Conservation (phyloP, 1,284 basidiomycete species). For the Polyporus tsugae region DNA sequence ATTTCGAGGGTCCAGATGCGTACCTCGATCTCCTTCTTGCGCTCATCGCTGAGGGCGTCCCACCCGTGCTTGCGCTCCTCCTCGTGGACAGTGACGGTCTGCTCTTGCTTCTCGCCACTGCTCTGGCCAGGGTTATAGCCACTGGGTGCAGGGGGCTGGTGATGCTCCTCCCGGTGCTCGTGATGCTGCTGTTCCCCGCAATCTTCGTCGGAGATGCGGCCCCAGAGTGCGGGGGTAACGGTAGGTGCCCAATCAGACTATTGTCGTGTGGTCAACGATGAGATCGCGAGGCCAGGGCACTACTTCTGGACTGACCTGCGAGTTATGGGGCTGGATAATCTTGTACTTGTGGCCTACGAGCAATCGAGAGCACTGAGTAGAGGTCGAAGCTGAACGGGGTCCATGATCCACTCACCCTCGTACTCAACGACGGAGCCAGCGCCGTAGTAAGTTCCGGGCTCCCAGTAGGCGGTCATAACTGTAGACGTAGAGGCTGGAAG, state of each 20-base stretch:
- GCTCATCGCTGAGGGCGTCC: constrained; percentile 60
- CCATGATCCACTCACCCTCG: constrained; percentile 50
- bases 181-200: constrained; percentile 39
- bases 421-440: constrained; percentile 64
- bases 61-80: constrained; percentile 65
- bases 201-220: constrained; percentile 52
- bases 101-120: constrained; percentile 32
- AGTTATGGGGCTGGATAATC: constrained; percentile 74
- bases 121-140: constrained; percentile 29
- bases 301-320: constrained; percentile 54
- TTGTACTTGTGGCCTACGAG: constrained; percentile 64
- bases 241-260: constrained; percentile 73
- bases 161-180: constrained; percentile 33
- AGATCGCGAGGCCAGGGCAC: too few relatives aligned
- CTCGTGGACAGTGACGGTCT: constrained; percentile 48
- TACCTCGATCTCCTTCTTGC: constrained; percentile 69
- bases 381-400: neutral
- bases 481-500: neutral
- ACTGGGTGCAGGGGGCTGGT: constrained; percentile 38
- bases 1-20: constrained; percentile 15
- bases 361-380: constrained; percentile 5
- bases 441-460: constrained; percentile 70
- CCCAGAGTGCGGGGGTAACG: constrained; percentile 73
- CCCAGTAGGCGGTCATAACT: constrained; percentile 58
- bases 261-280: neutral